A percentile compares a stretch with the other conserved stretches of the same genome.
These are phyloP conservation scores for Phytophthora hibernalis DNA, from an alignment of 352 stramenopile species.

Conservation along the genomic window DNA sequence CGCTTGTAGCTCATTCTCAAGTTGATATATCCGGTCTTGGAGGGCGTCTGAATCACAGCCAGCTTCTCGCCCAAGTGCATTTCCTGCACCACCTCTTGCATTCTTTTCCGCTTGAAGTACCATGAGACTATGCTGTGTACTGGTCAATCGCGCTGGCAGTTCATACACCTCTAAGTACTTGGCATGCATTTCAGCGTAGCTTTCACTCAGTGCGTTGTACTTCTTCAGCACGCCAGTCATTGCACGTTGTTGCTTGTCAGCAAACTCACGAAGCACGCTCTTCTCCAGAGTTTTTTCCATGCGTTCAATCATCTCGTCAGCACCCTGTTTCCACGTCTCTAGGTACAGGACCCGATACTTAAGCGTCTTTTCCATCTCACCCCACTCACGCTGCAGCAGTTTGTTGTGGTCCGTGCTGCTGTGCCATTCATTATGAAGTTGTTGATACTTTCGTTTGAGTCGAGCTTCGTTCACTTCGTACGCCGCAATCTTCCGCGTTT, in stretches of 20 bases:
- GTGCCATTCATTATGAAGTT: constrained; percentile 57
- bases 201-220: constrained; percentile 50
- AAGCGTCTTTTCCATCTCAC: constrained; percentile 89
- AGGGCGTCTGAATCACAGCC: constrained; percentile 16
- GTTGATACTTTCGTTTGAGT: constrained; percentile 69
- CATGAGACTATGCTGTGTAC: constrained; percentile 56
- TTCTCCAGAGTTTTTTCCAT: constrained; percentile 70
- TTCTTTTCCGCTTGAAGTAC: constrained; percentile 51
- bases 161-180: constrained; percentile 62
- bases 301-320: constrained; percentile 65
- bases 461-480: constrained; percentile 87
- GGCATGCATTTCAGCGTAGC: constrained; percentile 52
- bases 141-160: constrained; percentile 52
- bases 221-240: constrained; percentile 45
- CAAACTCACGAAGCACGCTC: constrained; percentile 61
- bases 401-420: constrained; percentile 39
- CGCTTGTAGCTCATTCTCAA: constrained; percentile 56
- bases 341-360: constrained; percentile 92
- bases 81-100: constrained; percentile 6
- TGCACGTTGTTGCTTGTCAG: constrained; percentile 48
- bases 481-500: constrained; percentile 77
- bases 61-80: neutral
- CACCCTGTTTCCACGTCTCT: constrained; percentile 90
- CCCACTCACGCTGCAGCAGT: constrained; percentile 73
- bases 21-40: constrained; percentile 49